Evolutionary conservation across 305 asterid species (phyloP).

Genomic region (Fraxinus sp.): DNA sequence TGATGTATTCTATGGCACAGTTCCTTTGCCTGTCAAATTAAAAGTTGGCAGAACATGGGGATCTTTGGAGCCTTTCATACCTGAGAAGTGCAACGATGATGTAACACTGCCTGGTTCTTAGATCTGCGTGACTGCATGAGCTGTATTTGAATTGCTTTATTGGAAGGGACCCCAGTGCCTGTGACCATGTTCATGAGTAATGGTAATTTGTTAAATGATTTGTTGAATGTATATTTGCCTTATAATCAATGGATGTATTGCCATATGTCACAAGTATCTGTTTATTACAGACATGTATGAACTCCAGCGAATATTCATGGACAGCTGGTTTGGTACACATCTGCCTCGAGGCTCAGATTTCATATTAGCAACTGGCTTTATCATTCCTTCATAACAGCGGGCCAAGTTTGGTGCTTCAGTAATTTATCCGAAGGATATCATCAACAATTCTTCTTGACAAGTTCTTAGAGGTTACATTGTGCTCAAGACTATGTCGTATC

Average conservation of each 20-base stretch:
- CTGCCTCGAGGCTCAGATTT: not conserved
- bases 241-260: not conserved
- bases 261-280: not conserved
- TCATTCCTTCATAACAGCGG: slow-evolving; percentile 6
- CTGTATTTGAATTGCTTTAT: slow-evolving; percentile 1
- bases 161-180: slow-evolving; percentile 11
- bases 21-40: slow-evolving; percentile 84
- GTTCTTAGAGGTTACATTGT: not conserved
- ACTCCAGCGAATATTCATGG: slow-evolving; percentile 3
- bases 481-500: not conserved
- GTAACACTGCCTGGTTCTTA: slow-evolving; percentile 22
- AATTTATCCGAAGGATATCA: not conserved
- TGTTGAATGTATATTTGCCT: not conserved
- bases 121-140: not conserved
- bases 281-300: not conserved
- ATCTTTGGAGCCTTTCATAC: slow-evolving; percentile 72
- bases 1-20: slow-evolving; percentile 42
- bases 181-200: not conserved
- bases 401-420: slow-evolving; percentile 4
- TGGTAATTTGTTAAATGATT: slow-evolving; percentile 25
- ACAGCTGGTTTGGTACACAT: not conserved
- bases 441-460: not conserved
- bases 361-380: slow-evolving; percentile 3
- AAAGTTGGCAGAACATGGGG: slow-evolving; percentile 97
- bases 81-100: slow-evolving; percentile 23